Conservation (phyloP, 345 rosid genomes). For the Abelmoschus esculentus region DNA sequence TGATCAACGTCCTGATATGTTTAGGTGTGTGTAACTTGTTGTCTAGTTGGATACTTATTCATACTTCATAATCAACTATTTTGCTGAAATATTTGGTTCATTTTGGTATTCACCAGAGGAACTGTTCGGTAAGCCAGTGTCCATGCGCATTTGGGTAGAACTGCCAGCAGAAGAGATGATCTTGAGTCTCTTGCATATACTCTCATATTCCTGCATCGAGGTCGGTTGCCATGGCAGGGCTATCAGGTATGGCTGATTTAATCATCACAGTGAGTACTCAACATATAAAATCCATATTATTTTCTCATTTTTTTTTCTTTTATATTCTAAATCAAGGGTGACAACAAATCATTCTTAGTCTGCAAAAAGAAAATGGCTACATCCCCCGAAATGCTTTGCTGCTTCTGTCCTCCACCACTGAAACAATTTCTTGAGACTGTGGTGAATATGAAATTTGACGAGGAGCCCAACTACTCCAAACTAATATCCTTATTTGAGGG, state of each 20-base stretch:
- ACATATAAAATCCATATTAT: not conserved
- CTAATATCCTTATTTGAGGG: constrained; percentile 79
- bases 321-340: constrained; percentile 53
- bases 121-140: constrained; percentile 97
- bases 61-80: not conserved
- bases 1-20: constrained; percentile 99
- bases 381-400: constrained; percentile 78
- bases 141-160: constrained; percentile 96
- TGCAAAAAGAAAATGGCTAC: constrained; percentile 98
- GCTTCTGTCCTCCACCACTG: constrained; percentile 71
- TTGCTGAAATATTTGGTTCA: constrained; percentile 2
- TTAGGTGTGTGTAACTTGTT: constrained; percentile 45
- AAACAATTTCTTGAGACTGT: constrained; percentile 82
- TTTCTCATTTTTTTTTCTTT: not conserved
- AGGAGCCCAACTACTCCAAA: constrained; percentile 88
- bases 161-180: constrained; percentile 97
- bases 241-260: constrained; percentile 56
- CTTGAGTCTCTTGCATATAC: constrained; percentile 97
- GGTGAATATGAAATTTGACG: constrained; percentile 91
- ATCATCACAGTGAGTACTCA: not conserved
- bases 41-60: not conserved
- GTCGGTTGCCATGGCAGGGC: constrained; percentile 99
- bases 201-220: constrained; percentile 81
- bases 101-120: constrained; percentile 45
- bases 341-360: constrained; percentile 90